Evolutionary conservation across 2,329 filamentous ascomycete species (phyloP), one percentile per base, ranked within the genome.

Genomic region (Aspergillus latus): DNA sequence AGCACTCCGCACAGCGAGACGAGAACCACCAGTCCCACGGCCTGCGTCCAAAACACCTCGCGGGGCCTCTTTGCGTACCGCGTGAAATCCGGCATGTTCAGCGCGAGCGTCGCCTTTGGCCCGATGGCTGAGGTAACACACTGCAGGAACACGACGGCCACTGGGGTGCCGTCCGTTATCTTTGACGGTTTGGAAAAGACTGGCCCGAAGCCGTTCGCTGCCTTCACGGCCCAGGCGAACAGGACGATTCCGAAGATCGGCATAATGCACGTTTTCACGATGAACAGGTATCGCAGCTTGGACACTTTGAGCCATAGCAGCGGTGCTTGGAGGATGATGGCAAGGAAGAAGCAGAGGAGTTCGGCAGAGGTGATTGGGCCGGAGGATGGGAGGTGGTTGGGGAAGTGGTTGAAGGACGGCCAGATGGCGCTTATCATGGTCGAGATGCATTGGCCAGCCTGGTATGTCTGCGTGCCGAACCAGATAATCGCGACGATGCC

Each of bases 361-460:
- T 54, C 54, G 3, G 57, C 28, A 1, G 57, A 57, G 6, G 54
- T 57, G 15, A 59, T 47, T 7, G 57, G 57, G 5, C 49, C 50
- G 1, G 15, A 15, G 3, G 46, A 16, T 0, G 57, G 57, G 5
- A 59, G 46, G 3, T 57, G 42, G 26, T 59, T 57, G 3, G 57
- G 57, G 2, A 59, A 32, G 44, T 54, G 30, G n/a, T 57, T 44
- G 36, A 59, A 59, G 2, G 57, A 59, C 10, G 57, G 57, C 57
- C 57, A 59, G 46, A 59, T 59, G 49, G 57, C 57, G 39, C 49
- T 46, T 36, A 59, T 53, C 57, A 59, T 59, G 1, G 50, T 53
- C 3, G 54, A 45, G 10, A 59, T 45, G 49, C 57, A 57, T 39
- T 59, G 40, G 32, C 57, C 57, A 1, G 54, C 45, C 16, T 59